phyloP scores from a whole-genome alignment of 176 grass and related monocot genomes.

The Oryza officinalis region DNA sequence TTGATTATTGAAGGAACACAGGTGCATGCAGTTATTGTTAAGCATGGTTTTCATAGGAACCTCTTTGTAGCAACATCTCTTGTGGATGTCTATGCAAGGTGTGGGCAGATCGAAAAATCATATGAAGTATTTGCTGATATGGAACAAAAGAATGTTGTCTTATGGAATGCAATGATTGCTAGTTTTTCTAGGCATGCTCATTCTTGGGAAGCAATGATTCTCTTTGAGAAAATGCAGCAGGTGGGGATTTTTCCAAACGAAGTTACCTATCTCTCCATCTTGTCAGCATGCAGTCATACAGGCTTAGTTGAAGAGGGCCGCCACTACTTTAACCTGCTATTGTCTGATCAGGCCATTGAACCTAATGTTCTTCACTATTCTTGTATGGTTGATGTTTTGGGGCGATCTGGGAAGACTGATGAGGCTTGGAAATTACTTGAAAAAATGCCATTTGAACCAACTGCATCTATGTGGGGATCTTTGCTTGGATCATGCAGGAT shows the following conservation, averaged over 20 bases:
- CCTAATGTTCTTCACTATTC: constrained; percentile 79
- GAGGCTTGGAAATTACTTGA: constrained; percentile 61
- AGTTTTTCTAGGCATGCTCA: constrained; percentile 64
- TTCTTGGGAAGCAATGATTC: constrained; percentile 62
- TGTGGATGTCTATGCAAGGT: constrained; percentile 65
- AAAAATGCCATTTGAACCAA: constrained; percentile 51
- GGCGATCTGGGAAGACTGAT: constrained; percentile 50
- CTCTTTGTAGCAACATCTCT: constrained; percentile 62
- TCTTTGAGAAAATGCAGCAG: constrained; percentile 82
- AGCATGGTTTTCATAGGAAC: constrained; percentile 52
- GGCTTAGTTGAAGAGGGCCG: constrained; percentile 60
- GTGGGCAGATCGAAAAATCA: constrained; percentile 52
- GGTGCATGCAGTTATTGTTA: constrained; percentile 46
- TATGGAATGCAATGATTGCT: constrained; percentile 72
- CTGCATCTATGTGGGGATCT: constrained; percentile 57
- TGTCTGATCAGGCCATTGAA: constrained; percentile 44
- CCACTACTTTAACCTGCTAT: constrained; percentile 51
- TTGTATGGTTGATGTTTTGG: constrained; percentile 72
- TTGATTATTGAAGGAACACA: constrained; percentile 60
- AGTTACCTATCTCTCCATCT: constrained; percentile 57
- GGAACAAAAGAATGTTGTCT: constrained; percentile 51
- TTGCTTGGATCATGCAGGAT: constrained; percentile 66
- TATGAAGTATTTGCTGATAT: constrained; percentile 54
- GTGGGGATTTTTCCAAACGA: constrained; percentile 50
- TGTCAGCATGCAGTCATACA: constrained; percentile 56